Evolutionary conservation across 2,329 filamentous ascomycete genomes (phyloP).

Genomic region (Penicillium nordicum): DNA sequence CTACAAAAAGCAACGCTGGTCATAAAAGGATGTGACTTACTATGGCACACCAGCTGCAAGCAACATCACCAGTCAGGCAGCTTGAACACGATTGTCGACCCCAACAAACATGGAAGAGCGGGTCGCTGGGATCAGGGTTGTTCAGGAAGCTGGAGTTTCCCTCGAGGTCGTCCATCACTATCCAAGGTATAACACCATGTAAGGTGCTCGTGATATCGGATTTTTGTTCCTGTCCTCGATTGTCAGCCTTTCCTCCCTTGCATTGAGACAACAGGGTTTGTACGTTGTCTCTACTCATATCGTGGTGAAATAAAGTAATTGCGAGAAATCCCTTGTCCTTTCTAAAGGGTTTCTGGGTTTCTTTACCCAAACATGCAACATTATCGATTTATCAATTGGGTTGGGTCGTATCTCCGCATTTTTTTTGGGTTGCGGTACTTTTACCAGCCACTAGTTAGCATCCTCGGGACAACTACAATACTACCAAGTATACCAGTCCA

Average conservation of each 20-base stretch:
- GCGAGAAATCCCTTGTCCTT: not conserved
- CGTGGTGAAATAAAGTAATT: not conserved
- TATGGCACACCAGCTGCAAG: conserved; percentile 40
- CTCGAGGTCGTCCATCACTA: not conserved
- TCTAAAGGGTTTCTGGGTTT: not conserved
- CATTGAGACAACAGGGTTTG: not conserved
- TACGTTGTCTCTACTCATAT: not conserved
- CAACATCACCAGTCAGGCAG: conserved; percentile 32
- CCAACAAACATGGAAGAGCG: conserved; percentile 37
- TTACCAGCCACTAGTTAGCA: not conserved
- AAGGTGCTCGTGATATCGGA: not conserved
- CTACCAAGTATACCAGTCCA: not conserved
- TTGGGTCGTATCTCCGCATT: not conserved
- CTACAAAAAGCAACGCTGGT: not conserved
- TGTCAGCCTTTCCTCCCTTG: not conserved
- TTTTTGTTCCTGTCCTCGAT: not conserved
- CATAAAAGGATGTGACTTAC: conserved; percentile 25
- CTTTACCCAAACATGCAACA: not conserved
- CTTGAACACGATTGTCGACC: conserved; percentile 34
- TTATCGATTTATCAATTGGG: not conserved
- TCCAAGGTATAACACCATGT: conserved; percentile 1
- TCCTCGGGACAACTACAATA: not conserved
- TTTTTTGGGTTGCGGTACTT: not conserved
- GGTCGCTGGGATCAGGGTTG: conserved; percentile 17
- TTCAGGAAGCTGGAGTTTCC: conserved; percentile 3